Base-by-base conservation (phyloP, 2,329 filamentous ascomycete species). In the Ophiosphaerella narmari region DNA sequence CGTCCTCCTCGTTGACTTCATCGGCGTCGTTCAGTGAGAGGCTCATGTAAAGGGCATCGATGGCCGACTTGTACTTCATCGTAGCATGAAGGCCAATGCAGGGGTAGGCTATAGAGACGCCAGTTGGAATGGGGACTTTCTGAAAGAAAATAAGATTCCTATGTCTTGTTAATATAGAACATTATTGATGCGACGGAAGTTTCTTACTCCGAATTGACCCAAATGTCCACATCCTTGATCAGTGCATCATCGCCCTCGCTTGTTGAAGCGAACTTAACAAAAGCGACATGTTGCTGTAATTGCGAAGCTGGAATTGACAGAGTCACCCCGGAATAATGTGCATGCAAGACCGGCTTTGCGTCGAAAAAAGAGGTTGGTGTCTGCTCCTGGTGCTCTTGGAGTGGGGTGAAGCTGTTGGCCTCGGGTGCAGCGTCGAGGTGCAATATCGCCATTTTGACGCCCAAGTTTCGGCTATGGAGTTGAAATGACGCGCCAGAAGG, bases 41-140 rank as follows among this genome's bases (percentile, higher is more conserved):
- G 46, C 71, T 71, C 57, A 74, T 71, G 54, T 68, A 70, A 13
- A 74, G 66, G 4, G 67, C 69, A 46, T 71, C 65, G 46, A 66
- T 33, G 7, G 57, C 58, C 21, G 62, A 60, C 40, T 70, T 63
- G 63, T 82, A 77, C 48, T 84, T 82, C 72, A 90, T 87, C 61
- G 88, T 83, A 0, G 88, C 89, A 68, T 91, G 89, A 13, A 92
- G 85, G 18, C 86, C 86, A 68, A 93, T 89, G 53, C 83, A 77
- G 3, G 86, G 88, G 72, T 91, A 93, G 0, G 87, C 84, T 57
- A 92, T 88, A 35, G 84, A 80, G 38, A 90, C 74, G 55, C 89
- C 89, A 14, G 75, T 80, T 32, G 78, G 76, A 11, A 78, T 80
- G 3, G 79, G 70, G 11, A 76, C 40, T 14, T 43, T 72, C 58